Conservation (phyloP, 1,284 basidiomycete species). For the Pulveroboletus sp. region DNA sequence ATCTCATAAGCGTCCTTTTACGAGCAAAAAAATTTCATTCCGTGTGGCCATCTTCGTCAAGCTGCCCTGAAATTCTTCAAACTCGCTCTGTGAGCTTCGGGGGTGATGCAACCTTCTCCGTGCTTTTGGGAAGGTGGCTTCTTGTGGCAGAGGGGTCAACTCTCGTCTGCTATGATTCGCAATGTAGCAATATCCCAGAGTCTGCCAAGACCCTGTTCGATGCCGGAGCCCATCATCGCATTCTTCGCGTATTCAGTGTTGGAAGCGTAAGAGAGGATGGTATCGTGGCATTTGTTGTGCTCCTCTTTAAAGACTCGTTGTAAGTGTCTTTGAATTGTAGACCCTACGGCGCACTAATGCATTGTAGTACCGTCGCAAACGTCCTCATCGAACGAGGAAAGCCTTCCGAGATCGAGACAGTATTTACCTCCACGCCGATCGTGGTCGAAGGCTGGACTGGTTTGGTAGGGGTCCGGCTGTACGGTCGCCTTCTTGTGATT, state of each 20-base stretch:
- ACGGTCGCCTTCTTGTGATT: conserved; percentile 8
- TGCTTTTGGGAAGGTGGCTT: conserved; percentile 6
- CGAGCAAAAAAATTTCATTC: conserved; percentile 7
- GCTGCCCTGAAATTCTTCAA: background rate
- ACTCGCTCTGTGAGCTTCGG: background rate
- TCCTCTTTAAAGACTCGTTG: conserved; percentile 10
- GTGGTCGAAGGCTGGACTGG: background rate
- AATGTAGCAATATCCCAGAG: background rate
- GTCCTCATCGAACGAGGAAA: conserved; percentile 2
- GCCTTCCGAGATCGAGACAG: background rate
- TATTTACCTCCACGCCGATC: background rate
- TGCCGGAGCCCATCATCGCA: background rate
- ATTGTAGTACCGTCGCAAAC: conserved; percentile 4
- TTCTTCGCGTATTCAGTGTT: conserved; percentile 1
- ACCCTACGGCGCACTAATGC: background rate
- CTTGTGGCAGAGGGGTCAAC: conserved; percentile 11
- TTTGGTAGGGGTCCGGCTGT: conserved; percentile 2
- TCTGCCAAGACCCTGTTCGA: background rate
- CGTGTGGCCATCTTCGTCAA: conserved; percentile 6
- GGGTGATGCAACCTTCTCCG: background rate
- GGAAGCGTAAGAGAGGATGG: conserved; percentile 1
- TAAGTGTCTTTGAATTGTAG: background rate
- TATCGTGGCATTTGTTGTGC: conserved; percentile 5
- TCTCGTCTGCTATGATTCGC: conserved; percentile 12
- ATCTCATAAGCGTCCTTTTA: background rate